Base-by-base conservation (phyloP, 2,329 filamentous ascomycete genomes). In the Domatiomyces catenatus region DNA sequence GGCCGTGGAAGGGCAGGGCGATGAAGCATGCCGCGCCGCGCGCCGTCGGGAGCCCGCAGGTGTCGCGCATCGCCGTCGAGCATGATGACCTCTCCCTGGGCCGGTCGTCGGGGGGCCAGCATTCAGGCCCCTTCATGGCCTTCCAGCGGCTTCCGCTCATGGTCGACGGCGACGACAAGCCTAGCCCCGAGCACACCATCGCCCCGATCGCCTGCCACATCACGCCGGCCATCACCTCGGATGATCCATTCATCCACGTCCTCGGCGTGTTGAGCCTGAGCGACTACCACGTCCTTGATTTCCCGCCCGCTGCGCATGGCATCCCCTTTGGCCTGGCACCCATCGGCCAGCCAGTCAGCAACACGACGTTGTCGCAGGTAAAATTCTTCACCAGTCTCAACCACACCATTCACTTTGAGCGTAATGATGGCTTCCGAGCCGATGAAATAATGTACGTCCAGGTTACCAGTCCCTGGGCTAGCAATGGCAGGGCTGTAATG, bases 361-460 rank as follows among this genome's bases (percentile, higher is more conserved):
- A 52, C 10, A 50, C 22, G 2, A 49, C 32, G 3, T 43, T 52
- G 8, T 22, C 46, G 8, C 47, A 45, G 1, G 46, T 56, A 47
- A 59, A 58, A 42, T 52, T 59, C 50, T 52, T 53, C 53, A 59
- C 57, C 6, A 57, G 52, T 50, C 50, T 59, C n/a, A 59, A 59
- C 42, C 57, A 59, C 32, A 50, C 52, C 1, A 52, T 59, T n/a
- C 54, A 58, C 46, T 58, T 59, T 22, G 56, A 59, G 19, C 45
- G 47, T 3, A 54, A 59, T 42, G 49, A 55, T 18, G 57, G 55
- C 1, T 58, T 58, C 46, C 51, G 57, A 20, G 57, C 57, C 6
- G 57, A 59, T 26, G 54, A 59, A 22, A 44, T 58, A 39, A 42
- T 52, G 19, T 59, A 59, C 32, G 51, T 56, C 42, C 56, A 59